Conservation (phyloP, 805 yeast genomes). For the Jamesozyma spencerorum region DNA sequence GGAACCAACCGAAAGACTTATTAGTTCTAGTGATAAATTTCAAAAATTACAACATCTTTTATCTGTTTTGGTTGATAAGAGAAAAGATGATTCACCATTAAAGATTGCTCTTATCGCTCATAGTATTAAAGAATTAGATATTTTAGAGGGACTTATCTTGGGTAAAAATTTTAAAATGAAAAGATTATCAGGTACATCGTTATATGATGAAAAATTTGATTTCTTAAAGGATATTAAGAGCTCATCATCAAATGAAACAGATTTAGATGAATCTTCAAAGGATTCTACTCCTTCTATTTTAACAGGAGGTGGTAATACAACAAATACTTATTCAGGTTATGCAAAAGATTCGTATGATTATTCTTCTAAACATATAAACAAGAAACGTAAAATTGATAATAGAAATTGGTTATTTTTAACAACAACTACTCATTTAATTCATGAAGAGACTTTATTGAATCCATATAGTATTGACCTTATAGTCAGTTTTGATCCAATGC, state of each 20-base stretch:
- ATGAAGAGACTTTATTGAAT: constrained; percentile 25
- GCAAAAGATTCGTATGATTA: constrained; percentile 24
- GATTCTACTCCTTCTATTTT: constrained; percentile 2
- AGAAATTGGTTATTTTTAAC: constrained; percentile 35
- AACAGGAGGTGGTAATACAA: constrained; percentile 1
- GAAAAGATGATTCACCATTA: constrained; percentile 9
- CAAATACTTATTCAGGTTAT: constrained; percentile 15
- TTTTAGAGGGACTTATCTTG: constrained; percentile 68
- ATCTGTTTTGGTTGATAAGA: constrained; percentile 16
- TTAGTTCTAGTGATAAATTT: constrained; percentile 51
- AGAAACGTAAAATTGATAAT: constrained; percentile 10
- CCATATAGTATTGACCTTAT: constrained; percentile 35
- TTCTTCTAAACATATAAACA: constrained; percentile 11
- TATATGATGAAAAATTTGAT: constrained; percentile 34
- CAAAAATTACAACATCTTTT: constrained; percentile 41
- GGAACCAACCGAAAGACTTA: constrained; percentile 51
- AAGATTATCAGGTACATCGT: constrained; percentile 57
- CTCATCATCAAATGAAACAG: too few relatives aligned
- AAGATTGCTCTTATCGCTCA: constrained; percentile 43
- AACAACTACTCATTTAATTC: constrained; percentile 37
- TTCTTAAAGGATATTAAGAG: constrained; percentile 5
- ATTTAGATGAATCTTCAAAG: not conserved
- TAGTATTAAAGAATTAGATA: constrained; percentile 59
- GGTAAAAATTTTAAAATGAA: constrained; percentile 60
- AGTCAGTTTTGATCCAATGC: constrained; percentile 40